These are phyloP conservation scores for Mallotus japonicus DNA, from an alignment of 441 rosid genomes.

Conservation along the genomic window DNA sequence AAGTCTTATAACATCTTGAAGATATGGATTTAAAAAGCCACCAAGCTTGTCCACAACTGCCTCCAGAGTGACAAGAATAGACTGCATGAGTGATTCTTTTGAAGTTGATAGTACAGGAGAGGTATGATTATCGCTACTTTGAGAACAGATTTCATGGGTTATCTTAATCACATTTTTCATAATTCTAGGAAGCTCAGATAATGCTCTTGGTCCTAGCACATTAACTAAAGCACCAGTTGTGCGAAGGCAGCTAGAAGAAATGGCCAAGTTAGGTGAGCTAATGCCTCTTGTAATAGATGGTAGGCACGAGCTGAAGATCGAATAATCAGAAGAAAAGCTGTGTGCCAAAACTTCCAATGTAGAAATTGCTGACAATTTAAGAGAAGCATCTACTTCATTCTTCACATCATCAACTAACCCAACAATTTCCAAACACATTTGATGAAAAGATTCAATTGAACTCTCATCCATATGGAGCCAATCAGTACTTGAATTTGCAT, in stretches of 20 bases:
- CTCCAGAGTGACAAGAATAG: conserved; percentile 71
- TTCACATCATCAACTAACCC: conserved; percentile 49
- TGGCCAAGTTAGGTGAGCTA: conserved; percentile 50
- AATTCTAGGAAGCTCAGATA: conserved; percentile 69
- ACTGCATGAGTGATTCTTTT: conserved; percentile 48
- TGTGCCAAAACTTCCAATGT: conserved; percentile 74
- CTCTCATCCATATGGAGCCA: conserved; percentile 65
- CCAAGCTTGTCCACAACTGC: conserved; percentile 93
- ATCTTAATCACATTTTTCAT: conserved; percentile 63
- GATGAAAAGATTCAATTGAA: conserved; percentile 52
- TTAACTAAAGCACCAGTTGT: conserved; percentile 74
- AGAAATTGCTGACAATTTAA: conserved; percentile 74
- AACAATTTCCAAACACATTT: conserved; percentile 70
- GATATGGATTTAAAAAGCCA: conserved; percentile 88
- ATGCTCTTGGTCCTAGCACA: conserved; percentile 88
- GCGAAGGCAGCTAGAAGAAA: conserved; percentile 80
- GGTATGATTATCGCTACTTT: conserved; percentile 28
- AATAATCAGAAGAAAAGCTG: conserved; percentile 63
- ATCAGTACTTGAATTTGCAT: conserved; percentile 31
- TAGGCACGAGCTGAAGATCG: conserved; percentile 73
- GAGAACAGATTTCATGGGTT: conserved; percentile 36
- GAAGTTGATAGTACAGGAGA: conserved; percentile 24
- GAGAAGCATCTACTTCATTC: conserved; percentile 52
- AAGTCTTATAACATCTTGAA: conserved; percentile 64
- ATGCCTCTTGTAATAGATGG: conserved; percentile 61